These are phyloP conservation scores for Alternaria rosae DNA, from an alignment of 2,329 filamentous ascomycete species.

Conservation along the genomic window DNA sequence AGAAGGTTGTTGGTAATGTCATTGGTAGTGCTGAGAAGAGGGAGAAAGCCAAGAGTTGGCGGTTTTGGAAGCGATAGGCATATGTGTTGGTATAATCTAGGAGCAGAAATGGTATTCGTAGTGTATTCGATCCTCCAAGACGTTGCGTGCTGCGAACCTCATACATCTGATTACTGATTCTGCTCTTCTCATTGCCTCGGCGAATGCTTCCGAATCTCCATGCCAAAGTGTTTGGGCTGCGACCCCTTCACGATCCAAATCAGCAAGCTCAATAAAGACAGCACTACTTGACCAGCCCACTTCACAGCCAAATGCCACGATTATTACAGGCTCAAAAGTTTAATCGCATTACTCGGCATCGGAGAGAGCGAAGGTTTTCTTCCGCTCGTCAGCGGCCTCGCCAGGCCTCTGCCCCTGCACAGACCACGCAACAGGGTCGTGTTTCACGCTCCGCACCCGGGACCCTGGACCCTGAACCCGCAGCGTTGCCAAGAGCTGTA, in stretches of 20 bases:
- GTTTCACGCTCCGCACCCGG: slow-evolving; percentile 26
- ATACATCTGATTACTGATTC: not conserved
- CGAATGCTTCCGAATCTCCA: not conserved
- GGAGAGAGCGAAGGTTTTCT: not conserved
- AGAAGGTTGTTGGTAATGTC: slow-evolving; percentile 53
- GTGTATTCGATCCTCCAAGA: too few relatives aligned
- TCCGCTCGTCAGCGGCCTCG: not conserved
- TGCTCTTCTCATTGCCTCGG: not conserved
- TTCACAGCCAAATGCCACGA: not conserved
- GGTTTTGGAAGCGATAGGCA: slow-evolving; percentile 19
- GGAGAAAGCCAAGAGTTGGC: slow-evolving; percentile 11
- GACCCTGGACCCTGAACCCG: not conserved
- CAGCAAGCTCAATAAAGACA: not conserved
- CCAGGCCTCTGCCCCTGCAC: not conserved
- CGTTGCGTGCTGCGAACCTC: not conserved
- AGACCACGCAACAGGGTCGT: not conserved
- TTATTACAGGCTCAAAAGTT: not conserved
- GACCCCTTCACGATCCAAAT: not conserved
- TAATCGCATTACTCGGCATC: not conserved
- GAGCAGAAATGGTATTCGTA: too few relatives aligned
- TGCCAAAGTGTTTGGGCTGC: not conserved
- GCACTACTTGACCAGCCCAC: not conserved
- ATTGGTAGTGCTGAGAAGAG: slow-evolving; percentile 43
- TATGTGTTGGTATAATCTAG: too few relatives aligned
- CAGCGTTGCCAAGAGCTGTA: slow-evolving; percentile 22